Percentiles rank a stretch among this genome's conserved stretches.
These are phyloP conservation scores for Picea abies DNA, from an alignment of 83 land plant genomes.

Conservation along the genomic window DNA sequence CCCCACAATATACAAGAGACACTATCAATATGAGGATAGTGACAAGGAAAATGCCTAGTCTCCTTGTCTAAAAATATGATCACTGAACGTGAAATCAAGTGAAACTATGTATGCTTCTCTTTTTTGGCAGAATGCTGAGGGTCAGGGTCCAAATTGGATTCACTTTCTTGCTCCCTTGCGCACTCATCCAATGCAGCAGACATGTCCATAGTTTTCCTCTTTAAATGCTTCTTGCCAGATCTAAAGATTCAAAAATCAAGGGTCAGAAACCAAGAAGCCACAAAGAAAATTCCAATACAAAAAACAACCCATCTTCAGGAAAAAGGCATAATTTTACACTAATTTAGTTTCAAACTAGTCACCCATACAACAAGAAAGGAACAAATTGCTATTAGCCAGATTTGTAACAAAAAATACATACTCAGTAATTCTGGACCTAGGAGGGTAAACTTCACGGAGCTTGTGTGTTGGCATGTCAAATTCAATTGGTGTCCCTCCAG, in stretches of 20 bases:
- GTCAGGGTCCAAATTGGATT: neutral
- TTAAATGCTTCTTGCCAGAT: constrained; percentile 13
- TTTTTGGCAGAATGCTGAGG: neutral
- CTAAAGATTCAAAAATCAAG: neutral
- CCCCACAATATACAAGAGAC: neutral
- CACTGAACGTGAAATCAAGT: neutral
- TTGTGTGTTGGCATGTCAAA: constrained; percentile 9
- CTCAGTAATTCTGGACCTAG: constrained; percentile 16
- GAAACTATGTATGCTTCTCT: neutral
- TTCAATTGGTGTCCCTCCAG: constrained; percentile 15
- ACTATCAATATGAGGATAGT: neutral
- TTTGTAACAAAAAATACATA: neutral
- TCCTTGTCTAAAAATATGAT: neutral
- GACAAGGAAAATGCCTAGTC: constrained; percentile 3
- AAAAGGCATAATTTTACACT: neutral
- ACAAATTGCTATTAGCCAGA: neutral
- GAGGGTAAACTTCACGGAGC: constrained; percentile 7
- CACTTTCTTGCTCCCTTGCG: neutral
- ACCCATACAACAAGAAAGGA: neutral
- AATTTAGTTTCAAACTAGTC: neutral
- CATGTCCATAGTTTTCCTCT: constrained; percentile 16
- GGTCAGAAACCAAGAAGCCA: neutral
- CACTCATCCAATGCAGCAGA: constrained; percentile 18
- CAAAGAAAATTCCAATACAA: neutral
- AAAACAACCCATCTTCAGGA: neutral